Base-by-base conservation (phyloP, 345 rosid genomes). In the Reutealis trisperma region DNA sequence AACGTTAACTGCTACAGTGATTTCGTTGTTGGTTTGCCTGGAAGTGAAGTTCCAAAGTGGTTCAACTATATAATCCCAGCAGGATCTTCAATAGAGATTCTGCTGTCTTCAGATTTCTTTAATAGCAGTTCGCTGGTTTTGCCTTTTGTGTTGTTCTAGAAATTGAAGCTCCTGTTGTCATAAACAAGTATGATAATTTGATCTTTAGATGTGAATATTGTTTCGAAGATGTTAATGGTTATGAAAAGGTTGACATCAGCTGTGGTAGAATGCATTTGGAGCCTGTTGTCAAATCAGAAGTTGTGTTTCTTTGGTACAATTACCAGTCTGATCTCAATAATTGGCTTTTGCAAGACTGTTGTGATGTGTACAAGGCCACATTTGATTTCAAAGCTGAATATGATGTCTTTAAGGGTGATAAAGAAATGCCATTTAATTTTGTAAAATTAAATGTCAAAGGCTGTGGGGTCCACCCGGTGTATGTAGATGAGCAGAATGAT, bases 41-140 rank as follows among this genome's bases (percentile, higher is more conserved):
- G 64, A 60, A 60, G 64, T 24, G 34, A 60, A 60, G 24, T 11
- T 60, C 64, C 64, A 60, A 5, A 25, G 64, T 60, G 64, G 64
- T 60, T 22, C 34, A 60, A 32, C 64, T 24, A 9, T 60, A 11
- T 24, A 60, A 60, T 2, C 64, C 32, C 11, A 0, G 30, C 30
- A 14, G 64, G 30, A 60, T 24, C n/a, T 60, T 25, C 64, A 60
- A 11, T 60, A 10, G 16, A 9, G 1, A 25, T 10, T 24, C 2
- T 2, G 11, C 16, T 60, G 10, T 24, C 34, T 8, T 2, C 34
- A 2, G 1, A 3, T 25, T 9, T 0, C 34, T 60, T 60, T 8
- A 60, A 24, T 25, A 9, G 34, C 4, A 22, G 34, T 12, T 24
- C 64, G 15, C 24, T 0, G 34, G 34, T 24, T 24, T 60, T 60